phyloP scores from a whole-genome alignment of 305 asterid genomes.

The Fraxinus baroniana region DNA sequence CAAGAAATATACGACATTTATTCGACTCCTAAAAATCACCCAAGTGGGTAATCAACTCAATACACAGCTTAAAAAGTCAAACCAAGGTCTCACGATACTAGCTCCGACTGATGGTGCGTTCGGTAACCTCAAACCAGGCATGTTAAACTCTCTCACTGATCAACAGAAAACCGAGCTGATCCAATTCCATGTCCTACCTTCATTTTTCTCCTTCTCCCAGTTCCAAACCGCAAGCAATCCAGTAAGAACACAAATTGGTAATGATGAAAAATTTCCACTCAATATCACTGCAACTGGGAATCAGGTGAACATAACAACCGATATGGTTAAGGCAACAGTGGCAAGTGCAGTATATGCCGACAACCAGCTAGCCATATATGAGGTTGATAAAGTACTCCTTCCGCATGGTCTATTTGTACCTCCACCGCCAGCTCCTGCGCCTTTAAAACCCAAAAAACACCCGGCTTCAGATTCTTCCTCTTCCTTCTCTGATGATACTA shows the following conservation, averaged over 20 bases:
- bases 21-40: conserved; percentile 41
- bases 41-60: conserved; percentile 38
- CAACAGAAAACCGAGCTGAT: conserved; percentile 52
- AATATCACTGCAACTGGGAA: conserved; percentile 49
- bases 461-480: conserved; percentile 24
- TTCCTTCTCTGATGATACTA: conserved; percentile 21
- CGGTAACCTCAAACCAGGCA: conserved; percentile 43
- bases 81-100: conserved; percentile 54
- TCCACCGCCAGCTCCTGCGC: conserved; percentile 55
- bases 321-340: conserved; percentile 51
- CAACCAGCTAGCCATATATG: conserved; percentile 52
- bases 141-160: conserved; percentile 45
- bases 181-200: conserved; percentile 57
- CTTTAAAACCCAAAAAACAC: conserved; percentile 37
- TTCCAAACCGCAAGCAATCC: conserved; percentile 68
- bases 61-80: conserved; percentile 45
- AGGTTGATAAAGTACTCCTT: conserved; percentile 60
- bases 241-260: conserved; percentile 53
- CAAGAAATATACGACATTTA: conserved; percentile 31
- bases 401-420: conserved; percentile 48
- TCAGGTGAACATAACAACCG: conserved; percentile 55
- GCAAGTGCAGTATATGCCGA: conserved; percentile 41
- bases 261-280: conserved; percentile 43
- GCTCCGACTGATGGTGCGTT: conserved; percentile 60
- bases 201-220: conserved; percentile 43